A percentile compares a stretch with the other conserved stretches of the same genome.
Evolutionary conservation across 108 stramenopile genomes (phyloP).

Genomic region (Parmales sp.): DNA sequence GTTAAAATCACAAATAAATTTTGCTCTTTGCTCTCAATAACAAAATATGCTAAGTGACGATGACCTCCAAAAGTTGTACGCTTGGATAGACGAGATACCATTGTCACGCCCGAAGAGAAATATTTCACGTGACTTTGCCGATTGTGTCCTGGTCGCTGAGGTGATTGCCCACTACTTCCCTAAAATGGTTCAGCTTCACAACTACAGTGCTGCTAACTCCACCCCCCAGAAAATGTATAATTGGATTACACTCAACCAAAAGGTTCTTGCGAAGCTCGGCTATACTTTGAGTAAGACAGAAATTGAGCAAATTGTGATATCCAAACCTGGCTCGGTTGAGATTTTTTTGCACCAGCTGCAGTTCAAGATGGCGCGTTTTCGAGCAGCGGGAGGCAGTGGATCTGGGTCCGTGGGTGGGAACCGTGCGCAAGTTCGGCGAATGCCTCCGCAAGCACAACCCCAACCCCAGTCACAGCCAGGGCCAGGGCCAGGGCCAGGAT

Average conservation of each 20-base stretch:
- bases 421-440: neutral
- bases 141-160: conserved; percentile 52
- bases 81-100: conserved; percentile 56
- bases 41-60: conserved; percentile 28
- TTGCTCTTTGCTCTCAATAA: too few relatives aligned
- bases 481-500: neutral
- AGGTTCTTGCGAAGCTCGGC: conserved; percentile 30
- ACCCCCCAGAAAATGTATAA: conserved; percentile 49
- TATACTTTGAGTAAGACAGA: conserved; percentile 19
- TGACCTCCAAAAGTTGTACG: conserved; percentile 32
- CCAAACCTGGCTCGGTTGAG: conserved; percentile 42
- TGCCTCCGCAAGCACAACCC: neutral
- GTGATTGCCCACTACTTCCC: conserved; percentile 53
- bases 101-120: conserved; percentile 54
- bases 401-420: neutral
- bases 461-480: neutral
- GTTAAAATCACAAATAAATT: too few relatives aligned
- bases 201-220: conserved; percentile 45
- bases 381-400: conserved; percentile 10
- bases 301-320: conserved; percentile 34
- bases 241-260: conserved; percentile 43
- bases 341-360: conserved; percentile 30
- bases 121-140: conserved; percentile 54
- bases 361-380: conserved; percentile 36
- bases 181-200: conserved; percentile 49